phyloP scores from a whole-genome alignment of 208 protist genomes.

The Leishmania braziliensis region DNA sequence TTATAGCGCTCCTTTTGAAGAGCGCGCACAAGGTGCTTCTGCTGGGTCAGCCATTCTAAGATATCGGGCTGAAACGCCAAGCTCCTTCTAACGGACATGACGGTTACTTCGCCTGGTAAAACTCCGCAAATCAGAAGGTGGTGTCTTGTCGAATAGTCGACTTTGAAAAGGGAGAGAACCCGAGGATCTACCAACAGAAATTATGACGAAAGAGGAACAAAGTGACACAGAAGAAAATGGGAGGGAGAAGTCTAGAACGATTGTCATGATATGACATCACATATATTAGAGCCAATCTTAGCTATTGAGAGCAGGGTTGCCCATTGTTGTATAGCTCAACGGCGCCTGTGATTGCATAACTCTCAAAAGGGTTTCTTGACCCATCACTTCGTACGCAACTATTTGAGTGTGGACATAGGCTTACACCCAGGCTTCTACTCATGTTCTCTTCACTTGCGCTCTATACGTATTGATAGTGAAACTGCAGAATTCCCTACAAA shows the following conservation, averaged over 20 bases:
- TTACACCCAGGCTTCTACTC: background rate
- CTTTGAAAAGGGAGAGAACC: slow-evolving; percentile 1
- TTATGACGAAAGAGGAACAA: background rate
- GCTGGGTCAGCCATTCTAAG: slow-evolving; percentile 61
- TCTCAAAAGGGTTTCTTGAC: no score
- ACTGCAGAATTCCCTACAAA: background rate
- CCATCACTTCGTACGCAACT: background rate
- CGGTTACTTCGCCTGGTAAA: slow-evolving; percentile 12
- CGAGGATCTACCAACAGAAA: background rate
- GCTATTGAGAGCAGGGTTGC: background rate
- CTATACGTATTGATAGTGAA: background rate
- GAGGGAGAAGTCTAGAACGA: no score
- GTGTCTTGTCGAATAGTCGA: background rate
- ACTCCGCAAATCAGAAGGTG: background rate
- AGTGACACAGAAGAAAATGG: background rate
- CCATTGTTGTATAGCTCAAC: background rate
- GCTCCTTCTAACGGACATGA: slow-evolving; percentile 38
- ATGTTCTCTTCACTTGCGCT: background rate
- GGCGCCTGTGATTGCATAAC: background rate
- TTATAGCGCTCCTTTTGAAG: slow-evolving; percentile 60
- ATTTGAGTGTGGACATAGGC: background rate
- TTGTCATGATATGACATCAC: background rate
- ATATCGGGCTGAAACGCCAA: slow-evolving; percentile 71
- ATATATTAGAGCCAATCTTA: background rate
- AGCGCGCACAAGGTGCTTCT: slow-evolving; percentile 37